Conservation (phyloP, 108 stramenopile genomes). For the Aurantiochytrium sp. region DNA sequence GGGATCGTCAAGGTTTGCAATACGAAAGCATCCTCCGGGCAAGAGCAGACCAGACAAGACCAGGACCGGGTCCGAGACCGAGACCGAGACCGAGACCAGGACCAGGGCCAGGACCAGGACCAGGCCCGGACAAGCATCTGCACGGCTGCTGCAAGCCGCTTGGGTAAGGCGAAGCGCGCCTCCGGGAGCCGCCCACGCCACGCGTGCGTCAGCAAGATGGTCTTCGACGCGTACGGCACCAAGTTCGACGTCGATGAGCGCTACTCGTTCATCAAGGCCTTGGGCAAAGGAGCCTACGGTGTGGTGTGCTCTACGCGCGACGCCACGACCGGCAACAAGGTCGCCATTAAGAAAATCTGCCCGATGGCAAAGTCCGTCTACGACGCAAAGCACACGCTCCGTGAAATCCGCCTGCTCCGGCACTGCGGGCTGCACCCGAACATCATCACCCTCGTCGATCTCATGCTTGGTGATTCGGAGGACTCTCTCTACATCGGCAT, state of each 20-base stretch:
- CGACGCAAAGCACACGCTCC: conserved; percentile 66
- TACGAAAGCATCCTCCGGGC: no score
- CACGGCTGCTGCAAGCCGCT: no score
- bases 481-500: conserved; percentile 70
- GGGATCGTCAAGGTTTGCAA: no score
- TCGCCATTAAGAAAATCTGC: conserved; percentile 66
- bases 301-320: conserved; percentile 48
- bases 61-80: no score
- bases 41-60: no score
- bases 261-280: conserved; percentile 51
- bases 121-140: no score
- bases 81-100: no score
- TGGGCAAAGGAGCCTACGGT: conserved; percentile 65
- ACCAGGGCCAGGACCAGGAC: no score
- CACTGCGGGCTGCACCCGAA: conserved; percentile 59
- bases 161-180: no score
- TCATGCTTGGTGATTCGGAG: neutral
- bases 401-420: conserved; percentile 67
- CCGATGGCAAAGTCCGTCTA: conserved; percentile 54
- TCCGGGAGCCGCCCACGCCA: no score
- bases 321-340: conserved; percentile 19
- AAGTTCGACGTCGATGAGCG: neutral
- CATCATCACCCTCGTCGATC: conserved; percentile 57
- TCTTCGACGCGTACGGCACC: conserved; percentile 4
- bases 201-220: no score